These are phyloP conservation scores for Pilatotrama ljubarskyi DNA, from an alignment of 768 basidiomycete species.

Conservation along the genomic window DNA sequence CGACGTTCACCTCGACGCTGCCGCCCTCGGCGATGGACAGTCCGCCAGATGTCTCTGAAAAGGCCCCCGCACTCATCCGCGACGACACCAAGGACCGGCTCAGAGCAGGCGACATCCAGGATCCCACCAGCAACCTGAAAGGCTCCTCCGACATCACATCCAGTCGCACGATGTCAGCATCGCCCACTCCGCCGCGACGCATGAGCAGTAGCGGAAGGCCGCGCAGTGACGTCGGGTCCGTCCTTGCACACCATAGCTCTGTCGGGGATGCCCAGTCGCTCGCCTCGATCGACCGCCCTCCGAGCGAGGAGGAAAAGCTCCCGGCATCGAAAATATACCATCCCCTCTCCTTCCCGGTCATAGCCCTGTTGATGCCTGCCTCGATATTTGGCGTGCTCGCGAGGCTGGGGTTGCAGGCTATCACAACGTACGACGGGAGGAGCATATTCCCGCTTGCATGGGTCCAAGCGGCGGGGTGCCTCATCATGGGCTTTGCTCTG, in stretches of 20 bases:
- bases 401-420: conserved; percentile 73
- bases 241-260: conserved; percentile 37
- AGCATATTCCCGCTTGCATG: conserved; percentile 84
- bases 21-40: conserved; percentile 7
- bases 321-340: conserved; percentile 40
- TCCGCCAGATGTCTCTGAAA: not conserved
- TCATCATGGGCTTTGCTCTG: conserved; percentile 84
- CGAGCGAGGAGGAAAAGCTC: conserved; percentile 34
- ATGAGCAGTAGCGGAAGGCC: not conserved
- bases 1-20: conserved; percentile 3
- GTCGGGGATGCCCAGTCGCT: conserved; percentile 40
- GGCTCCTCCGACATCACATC: not conserved
- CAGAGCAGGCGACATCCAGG: not conserved
- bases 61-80: conserved; percentile 1
- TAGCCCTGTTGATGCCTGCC: conserved; percentile 74
- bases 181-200: not conserved
- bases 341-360: conserved; percentile 62
- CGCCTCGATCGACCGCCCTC: conserved; percentile 44
- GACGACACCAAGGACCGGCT: not conserved
- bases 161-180: not conserved
- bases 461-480: conserved; percentile 84
- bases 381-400: conserved; percentile 87
- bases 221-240: conserved; percentile 33
- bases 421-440: conserved; percentile 71
- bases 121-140: not conserved